phyloP scores from a whole-genome alignment of 2,329 filamentous ascomycete species.

The Fusarium chuoi region DNA sequence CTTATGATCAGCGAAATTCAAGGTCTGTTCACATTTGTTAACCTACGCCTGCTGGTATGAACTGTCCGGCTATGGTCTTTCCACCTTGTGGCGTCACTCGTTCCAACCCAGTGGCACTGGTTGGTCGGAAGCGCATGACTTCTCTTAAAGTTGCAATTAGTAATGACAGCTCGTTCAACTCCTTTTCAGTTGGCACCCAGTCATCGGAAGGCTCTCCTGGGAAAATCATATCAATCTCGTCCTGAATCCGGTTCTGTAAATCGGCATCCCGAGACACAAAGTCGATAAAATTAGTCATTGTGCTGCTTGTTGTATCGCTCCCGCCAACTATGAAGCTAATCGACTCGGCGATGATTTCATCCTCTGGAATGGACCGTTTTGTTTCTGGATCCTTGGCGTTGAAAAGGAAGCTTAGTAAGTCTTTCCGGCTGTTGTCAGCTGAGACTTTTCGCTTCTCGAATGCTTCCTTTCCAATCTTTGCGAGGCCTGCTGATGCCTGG shows the following conservation, averaged over 20 bases:
- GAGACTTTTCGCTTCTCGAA: not conserved
- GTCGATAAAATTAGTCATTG: not conserved
- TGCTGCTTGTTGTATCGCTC: not conserved
- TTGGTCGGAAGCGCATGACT: not conserved
- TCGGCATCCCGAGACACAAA: not conserved
- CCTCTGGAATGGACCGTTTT: not conserved
- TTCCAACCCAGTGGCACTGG: not conserved
- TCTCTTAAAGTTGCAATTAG: not conserved
- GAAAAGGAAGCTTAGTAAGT: not conserved
- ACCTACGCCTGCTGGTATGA: not conserved
- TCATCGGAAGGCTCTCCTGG: not conserved
- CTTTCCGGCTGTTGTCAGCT: not conserved
- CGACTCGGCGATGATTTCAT: not conserved
- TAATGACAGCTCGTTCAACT: fast-evolving
- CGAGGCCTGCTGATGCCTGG: not conserved
- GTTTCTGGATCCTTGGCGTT: not conserved
- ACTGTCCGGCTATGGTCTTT: not conserved
- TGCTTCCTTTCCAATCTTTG: not conserved
- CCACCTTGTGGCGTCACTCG: not conserved
- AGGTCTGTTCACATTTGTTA: fast-evolving
- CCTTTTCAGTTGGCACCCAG: not conserved
- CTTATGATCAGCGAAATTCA: not conserved
- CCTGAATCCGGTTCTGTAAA: not conserved
- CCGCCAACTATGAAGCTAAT: not conserved
- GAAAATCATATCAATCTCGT: not conserved